phyloP scores from a whole-genome alignment of 129 eudicot species.

The Artemisia argyi region DNA sequence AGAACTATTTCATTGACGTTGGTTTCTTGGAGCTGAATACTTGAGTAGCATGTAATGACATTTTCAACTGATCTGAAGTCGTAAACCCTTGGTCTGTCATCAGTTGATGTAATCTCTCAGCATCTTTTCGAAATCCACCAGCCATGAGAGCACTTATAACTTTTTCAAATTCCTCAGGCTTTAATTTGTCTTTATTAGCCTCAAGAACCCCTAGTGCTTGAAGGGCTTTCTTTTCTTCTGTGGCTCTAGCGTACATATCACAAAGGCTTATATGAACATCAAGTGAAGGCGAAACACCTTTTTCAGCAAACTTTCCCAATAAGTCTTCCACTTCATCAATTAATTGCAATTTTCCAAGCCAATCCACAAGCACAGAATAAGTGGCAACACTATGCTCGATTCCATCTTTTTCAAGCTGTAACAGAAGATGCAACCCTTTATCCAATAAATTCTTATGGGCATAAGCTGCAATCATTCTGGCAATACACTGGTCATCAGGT shows the following conservation, averaged over 20 bases:
- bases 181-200: slow-evolving; percentile 61
- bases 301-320: slow-evolving; percentile 53
- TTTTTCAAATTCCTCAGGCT: slow-evolving; percentile 52
- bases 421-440: slow-evolving; percentile 54
- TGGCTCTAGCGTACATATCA: slow-evolving; percentile 65
- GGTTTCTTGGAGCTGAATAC: slow-evolving; percentile 24
- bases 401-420: slow-evolving; percentile 74
- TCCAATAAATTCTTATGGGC: slow-evolving; percentile 60
- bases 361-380: slow-evolving; percentile 68
- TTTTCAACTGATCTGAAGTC: slow-evolving; percentile 9
- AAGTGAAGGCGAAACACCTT: slow-evolving; percentile 66
- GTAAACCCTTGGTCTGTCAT: slow-evolving; percentile 62
- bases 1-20: slow-evolving; percentile 7
- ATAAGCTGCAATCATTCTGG: slow-evolving; percentile 74
- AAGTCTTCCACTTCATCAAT: slow-evolving; percentile 81
- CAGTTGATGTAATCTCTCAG: slow-evolving; percentile 41
- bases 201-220: slow-evolving; percentile 76
- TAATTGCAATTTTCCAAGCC: slow-evolving; percentile 72
- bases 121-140: slow-evolving; percentile 59
- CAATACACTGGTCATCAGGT: slow-evolving; percentile 73
- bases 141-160: slow-evolving; percentile 46
- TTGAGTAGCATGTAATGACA: slow-evolving; percentile 32
- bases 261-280: slow-evolving; percentile 76
- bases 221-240: slow-evolving; percentile 69
- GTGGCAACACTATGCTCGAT: slow-evolving; percentile 67